Conservation (phyloP, 345 rosid genomes). For the Camelina neglecta region DNA sequence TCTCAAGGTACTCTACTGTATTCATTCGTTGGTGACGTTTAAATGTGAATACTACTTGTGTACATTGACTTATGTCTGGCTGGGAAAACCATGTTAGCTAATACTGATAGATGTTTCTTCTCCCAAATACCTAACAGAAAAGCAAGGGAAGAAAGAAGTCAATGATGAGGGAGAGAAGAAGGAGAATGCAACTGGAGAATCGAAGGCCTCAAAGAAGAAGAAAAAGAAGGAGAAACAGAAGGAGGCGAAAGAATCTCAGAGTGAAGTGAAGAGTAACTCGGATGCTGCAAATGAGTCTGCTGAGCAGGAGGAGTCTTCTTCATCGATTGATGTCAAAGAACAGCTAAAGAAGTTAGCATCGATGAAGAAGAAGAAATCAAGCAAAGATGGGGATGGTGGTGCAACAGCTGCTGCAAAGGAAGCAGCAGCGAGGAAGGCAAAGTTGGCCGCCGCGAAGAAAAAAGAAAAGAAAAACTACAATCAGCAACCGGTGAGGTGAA, state of each 20-base stretch:
- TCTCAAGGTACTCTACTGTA: conserved; percentile 49
- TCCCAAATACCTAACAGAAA: conserved; percentile 36
- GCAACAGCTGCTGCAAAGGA: conserved; percentile 72
- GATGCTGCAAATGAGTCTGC: conserved; percentile 37
- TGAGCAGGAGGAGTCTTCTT: conserved; percentile 45
- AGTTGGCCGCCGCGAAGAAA: conserved; percentile 80
- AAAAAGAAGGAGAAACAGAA: conserved; percentile 45
- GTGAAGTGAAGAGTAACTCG: conserved; percentile 42
- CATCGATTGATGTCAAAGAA: conserved; percentile 65
- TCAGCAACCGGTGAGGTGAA: conserved; percentile 76
- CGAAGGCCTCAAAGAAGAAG: conserved; percentile 48
- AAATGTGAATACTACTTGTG: neutral
- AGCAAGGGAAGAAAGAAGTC: conserved; percentile 54
- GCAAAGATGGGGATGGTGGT: conserved; percentile 74
- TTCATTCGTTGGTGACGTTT: neutral
- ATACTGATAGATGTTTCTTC: neutral
- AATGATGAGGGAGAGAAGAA: conserved; percentile 48
- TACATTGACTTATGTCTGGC: neutral
- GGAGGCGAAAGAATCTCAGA: conserved; percentile 51
- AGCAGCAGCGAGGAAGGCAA: conserved; percentile 76
- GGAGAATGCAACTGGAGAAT: conserved; percentile 39
- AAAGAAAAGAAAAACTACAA: conserved; percentile 87
- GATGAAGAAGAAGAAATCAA: conserved; percentile 73
- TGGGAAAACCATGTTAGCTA: conserved; percentile 2
- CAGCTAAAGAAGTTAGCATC: conserved; percentile 65